These are phyloP conservation scores for Cyberlindnera bimundalis DNA, from an alignment of 805 yeast species.

Conservation along the genomic window DNA sequence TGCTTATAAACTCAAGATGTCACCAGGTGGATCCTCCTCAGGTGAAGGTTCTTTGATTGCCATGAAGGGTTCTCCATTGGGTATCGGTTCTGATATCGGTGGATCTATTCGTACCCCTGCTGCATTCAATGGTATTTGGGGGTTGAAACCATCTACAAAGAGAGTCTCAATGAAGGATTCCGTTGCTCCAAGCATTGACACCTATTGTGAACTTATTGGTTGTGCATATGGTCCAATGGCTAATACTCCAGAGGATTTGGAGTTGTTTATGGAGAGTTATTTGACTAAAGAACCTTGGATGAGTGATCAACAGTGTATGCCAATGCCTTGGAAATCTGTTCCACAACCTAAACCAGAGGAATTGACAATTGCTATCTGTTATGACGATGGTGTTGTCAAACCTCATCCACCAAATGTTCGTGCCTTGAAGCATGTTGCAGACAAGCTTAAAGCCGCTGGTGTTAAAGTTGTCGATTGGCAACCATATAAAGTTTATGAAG, in stretches of 20 bases:
- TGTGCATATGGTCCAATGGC: slow-evolving; percentile 71
- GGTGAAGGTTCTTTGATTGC: slow-evolving; percentile 68
- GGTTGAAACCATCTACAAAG: slow-evolving; percentile 60
- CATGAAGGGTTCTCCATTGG: slow-evolving; percentile 57
- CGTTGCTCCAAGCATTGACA: slow-evolving; percentile 13
- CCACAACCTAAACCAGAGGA: slow-evolving; percentile 34
- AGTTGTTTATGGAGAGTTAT: slow-evolving; percentile 60
- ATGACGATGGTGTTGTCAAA: slow-evolving; percentile 61
- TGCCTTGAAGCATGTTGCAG: slow-evolving; percentile 50
- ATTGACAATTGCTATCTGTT: slow-evolving; percentile 59
- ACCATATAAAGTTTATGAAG: slow-evolving; percentile 55
- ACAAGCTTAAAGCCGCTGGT: slow-evolving; percentile 55
- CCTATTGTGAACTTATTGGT: slow-evolving; percentile 49
- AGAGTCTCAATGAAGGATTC: slow-evolving; percentile 39
- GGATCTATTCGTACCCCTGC: slow-evolving; percentile 70
- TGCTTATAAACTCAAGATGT: slow-evolving; percentile 51
- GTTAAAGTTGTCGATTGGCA: slow-evolving; percentile 53
- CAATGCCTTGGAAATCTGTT: slow-evolving; percentile 40
- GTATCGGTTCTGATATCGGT: slow-evolving; percentile 70
- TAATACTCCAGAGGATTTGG: slow-evolving; percentile 61
- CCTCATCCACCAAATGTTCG: slow-evolving; percentile 65
- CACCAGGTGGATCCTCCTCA: slow-evolving; percentile 72
- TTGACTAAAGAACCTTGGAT: slow-evolving; percentile 53
- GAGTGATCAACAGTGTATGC: slow-evolving; percentile 34
- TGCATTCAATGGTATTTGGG: slow-evolving; percentile 58